Base-by-base conservation (phyloP, 108 stramenopile genomes). In the Cafeteria roenbergensis region DNA sequence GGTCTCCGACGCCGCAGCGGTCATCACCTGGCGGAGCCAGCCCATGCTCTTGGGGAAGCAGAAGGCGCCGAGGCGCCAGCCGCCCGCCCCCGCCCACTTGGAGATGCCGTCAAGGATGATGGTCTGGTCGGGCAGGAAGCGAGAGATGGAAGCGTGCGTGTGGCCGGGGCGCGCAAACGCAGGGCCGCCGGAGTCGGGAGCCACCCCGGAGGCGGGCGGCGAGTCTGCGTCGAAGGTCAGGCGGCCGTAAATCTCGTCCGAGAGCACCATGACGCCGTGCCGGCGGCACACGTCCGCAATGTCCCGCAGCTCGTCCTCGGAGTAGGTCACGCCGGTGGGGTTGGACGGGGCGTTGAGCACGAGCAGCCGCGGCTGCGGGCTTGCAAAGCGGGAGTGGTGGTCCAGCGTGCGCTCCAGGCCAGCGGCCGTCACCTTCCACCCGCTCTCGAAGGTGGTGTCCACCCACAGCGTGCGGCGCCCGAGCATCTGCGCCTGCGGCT, bases 61-160 rank as follows among this genome's bases (percentile, higher is more conserved):
- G 33, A 57, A 57, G 33, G 57, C 57, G 6, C 57, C 57, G 57
- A 57, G 57, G 12, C 57, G 8, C 57, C 57, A 57, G 12, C 57
- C 57, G 33, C 57, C 57, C 30, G 57, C 57, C 57, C 57, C 57
- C 33, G 57, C 57, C 57, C 57, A 57, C 33, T 57, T 57, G 57
- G 32, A 33, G 57, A 57, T 57, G 57, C 57, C 57, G 17, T 57
- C 57, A 6, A 57, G 57, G 12, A 57, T 17, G 12, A 57, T 17
- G 12, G 57, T 57, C 12, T 17, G 12, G 12, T 57, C 57, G 6
- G 57, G 57, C 12, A 12, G 17, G 57, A 14, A 17, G 12, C 12
- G 12, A 6, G 57, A 6, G 33, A 57, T 57, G 32, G 57, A 57
- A 6, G 8, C 17, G 57, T 57, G 57, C 57, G n/a, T n/a, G n/a